Evolutionary conservation across 495 filamentous ascomycete genomes (phyloP), one percentile per base, ranked within the genome.

Genomic region (Xylaria grammica): DNA sequence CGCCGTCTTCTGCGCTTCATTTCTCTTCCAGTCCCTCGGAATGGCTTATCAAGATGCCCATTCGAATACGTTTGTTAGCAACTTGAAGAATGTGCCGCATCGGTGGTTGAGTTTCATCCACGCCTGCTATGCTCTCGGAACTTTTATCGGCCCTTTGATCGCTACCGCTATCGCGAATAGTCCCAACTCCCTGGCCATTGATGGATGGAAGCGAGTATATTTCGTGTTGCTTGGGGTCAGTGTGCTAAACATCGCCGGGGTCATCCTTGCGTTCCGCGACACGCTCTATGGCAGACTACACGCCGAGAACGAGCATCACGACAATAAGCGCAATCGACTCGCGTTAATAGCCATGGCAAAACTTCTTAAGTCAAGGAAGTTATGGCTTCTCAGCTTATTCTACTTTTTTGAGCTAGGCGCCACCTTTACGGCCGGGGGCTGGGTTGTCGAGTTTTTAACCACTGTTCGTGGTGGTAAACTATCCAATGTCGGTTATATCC

Each of bases 361-460:
- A 11, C 65, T 79, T 19, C 65, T 79, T 5, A 59, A 58, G 17
- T 67, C 56, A 22, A 69, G 55, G 52, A 71, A 71, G 24, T 66
- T 84, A 1, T 85, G 83, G 83, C 70, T 83, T 15, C 60, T 85
- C 49, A 81, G 79, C 54, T 61, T 78, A 8, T 84, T 84, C 60
- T 85, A 81, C 72, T 84, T 84, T 69, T 78, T 84, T 55, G 77
- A 77, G 64, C 71, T 82, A 1, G 83, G 82, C 0, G 78, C 75
- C 6, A 69, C 64, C 13, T 71, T 81, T 8, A 82, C 81, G 11
- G 78, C 81, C 11, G 77, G 79, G 7, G 82, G 83, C 57, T 79
- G 75, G 77, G 73, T 79, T 0, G 88, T 91, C 36, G 87, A 89
- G 24, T 91, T 89, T 75, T 73, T 91, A 48, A 87, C 91, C 55